Evolutionary conservation across 148 eudicot genomes (phyloP), one percentile per base, ranked within the genome.

Genomic region (Cornus suecica): DNA sequence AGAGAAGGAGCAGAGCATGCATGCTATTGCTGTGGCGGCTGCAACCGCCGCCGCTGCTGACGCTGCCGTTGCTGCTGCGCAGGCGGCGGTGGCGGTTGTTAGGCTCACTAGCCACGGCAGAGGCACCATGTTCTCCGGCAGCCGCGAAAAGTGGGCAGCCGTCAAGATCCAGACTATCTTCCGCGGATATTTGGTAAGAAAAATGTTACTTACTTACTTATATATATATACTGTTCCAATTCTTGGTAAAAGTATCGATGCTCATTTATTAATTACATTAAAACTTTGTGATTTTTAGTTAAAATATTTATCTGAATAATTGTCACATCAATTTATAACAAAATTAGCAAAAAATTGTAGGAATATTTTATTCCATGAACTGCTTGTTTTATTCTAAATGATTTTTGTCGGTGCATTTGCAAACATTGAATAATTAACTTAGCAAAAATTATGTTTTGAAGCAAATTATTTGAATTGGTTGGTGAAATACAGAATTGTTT

Each of bases 61-160:
- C 28, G 97, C 97, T 0, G 97, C 97, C 0, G 97, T 91, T 2
- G 97, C 94, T 2, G 94, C 94, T 13, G 94, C 94, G 7, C 93
- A 90, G 69, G 97, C 97, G 5, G 97, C 97, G 0, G 94, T 79
- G 2, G 91, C 85, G 29, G 96, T 87, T 14, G 93, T 88, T n/a
- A 72, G 90, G 42, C 87, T 93, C 18, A 88, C 97, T 3, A 88
- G 86, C 34, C 83, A 87, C 15, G 89, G 90, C 16, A 69, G 94
- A 8, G 86, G 88, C 24, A 82, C 72, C 45, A 69, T 76, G 30
- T 75, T 76, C 1, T 76, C 65, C 15, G 80, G 83, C 10, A 68
- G 84, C 76, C 77, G 78, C 20, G 87, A 81, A 10, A 82, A 60
- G 68, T 81, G 79, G 87, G 89, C 97, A 25, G 94, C 94, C 16